phyloP scores from a whole-genome alignment of 2,329 filamentous ascomycete genomes.

The Nemania bipapillata region DNA sequence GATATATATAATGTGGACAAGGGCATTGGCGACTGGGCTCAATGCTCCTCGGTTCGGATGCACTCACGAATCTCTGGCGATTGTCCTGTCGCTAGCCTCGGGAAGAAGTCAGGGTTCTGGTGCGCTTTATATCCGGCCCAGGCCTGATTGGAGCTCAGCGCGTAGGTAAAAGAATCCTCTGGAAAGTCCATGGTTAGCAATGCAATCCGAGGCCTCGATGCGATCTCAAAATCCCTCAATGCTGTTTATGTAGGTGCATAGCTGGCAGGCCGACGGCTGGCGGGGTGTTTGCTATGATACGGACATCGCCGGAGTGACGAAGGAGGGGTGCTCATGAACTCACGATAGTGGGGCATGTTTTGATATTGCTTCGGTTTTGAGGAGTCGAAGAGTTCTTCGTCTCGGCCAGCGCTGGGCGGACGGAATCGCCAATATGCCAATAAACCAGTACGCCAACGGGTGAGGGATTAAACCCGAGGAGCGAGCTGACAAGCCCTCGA shows the following conservation, averaged over 20 bases:
- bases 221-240: slow-evolving; percentile 9
- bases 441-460: too few species aligned
- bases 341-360: slow-evolving; percentile 35
- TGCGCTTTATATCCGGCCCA: slow-evolving; percentile 74
- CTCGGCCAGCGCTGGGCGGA: slow-evolving; percentile 1
- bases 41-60: slow-evolving; percentile 5
- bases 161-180: slow-evolving; percentile 70
- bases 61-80: slow-evolving; percentile 68
- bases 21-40: background rate
- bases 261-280: slow-evolving; percentile 2
- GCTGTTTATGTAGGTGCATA: slow-evolving; percentile 8
- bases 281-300: background rate
- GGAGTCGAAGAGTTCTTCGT: slow-evolving; percentile 11
- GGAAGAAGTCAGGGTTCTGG: slow-evolving; percentile 77
- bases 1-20: background rate
- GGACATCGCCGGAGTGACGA: slow-evolving; percentile 4
- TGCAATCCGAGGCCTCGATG: slow-evolving; percentile 2
- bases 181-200: slow-evolving; percentile 46
- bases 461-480: slow-evolving; percentile 26
- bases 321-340: slow-evolving; percentile 28
- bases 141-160: slow-evolving; percentile 74
- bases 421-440: background rate
- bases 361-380: slow-evolving; percentile 6
- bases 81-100: slow-evolving; percentile 73
- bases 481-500: background rate